Conservation (phyloP, 768 basidiomycete species). For the Phylloporus arenicola region DNA sequence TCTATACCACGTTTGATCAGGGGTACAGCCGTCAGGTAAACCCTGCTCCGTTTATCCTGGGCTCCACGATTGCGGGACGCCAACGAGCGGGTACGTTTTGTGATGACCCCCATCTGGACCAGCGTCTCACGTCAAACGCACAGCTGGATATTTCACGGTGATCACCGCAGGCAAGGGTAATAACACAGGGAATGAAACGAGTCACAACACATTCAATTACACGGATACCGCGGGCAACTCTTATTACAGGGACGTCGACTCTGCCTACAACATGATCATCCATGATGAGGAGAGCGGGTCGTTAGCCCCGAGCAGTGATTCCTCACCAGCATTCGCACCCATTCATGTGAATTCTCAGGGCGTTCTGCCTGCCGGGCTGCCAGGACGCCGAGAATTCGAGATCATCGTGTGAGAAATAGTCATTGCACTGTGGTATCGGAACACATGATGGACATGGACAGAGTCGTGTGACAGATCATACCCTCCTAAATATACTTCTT, state of each 20-base stretch:
- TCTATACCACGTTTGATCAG: constrained; percentile 55
- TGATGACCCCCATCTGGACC: neutral
- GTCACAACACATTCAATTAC: constrained; percentile 62
- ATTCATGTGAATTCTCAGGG: neutral
- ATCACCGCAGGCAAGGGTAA: constrained; percentile 40
- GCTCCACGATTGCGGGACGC: constrained; percentile 51
- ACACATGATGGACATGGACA: constrained; percentile 6
- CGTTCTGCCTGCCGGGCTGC: constrained; percentile 30
- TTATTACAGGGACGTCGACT: constrained; percentile 54
- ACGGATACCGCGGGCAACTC: constrained; percentile 56
- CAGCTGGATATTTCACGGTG: constrained; percentile 48
- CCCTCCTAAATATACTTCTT: neutral
- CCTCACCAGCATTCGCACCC: constrained; percentile 1
- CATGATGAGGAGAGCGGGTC: constrained; percentile 53
- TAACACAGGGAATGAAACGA: constrained; percentile 60
- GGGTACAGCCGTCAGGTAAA: constrained; percentile 56
- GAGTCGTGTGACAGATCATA: neutral
- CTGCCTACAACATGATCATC: constrained; percentile 56
- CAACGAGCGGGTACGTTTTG: constrained; percentile 50
- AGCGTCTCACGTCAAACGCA: neutral
- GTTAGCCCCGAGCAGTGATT: constrained; percentile 26
- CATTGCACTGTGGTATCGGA: constrained; percentile 2
- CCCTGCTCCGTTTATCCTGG: constrained; percentile 54
- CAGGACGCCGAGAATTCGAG: constrained; percentile 25
- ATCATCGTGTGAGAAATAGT: neutral